phyloP scores from a whole-genome alignment of 805 yeast species.

The Wickerhamomyces chaumierensis region DNA sequence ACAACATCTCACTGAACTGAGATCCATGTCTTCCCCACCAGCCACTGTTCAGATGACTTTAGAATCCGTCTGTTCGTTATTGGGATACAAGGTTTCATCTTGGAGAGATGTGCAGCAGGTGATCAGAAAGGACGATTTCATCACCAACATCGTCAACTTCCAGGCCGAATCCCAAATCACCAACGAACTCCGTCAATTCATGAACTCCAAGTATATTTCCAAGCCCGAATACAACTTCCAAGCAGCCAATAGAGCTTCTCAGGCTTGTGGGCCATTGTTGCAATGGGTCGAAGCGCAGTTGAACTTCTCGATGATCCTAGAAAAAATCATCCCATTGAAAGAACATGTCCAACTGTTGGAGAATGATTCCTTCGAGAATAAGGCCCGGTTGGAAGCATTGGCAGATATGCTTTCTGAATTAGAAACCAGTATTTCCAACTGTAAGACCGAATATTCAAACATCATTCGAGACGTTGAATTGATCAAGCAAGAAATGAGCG shows the following conservation, averaged over 20 bases:
- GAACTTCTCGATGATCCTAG: constrained; percentile 60
- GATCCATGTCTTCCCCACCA: constrained; percentile 89
- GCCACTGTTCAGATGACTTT: constrained; percentile 72
- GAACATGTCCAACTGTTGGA: constrained; percentile 55
- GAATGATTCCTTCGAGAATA: constrained; percentile 45
- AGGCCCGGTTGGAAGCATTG: constrained; percentile 62
- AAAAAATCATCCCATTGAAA: constrained; percentile 62
- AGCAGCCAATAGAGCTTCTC: constrained; percentile 77
- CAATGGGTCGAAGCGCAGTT: constrained; percentile 89
- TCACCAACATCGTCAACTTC: constrained; percentile 67
- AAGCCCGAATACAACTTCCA: constrained; percentile 58
- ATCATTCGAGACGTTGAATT: constrained; percentile 72
- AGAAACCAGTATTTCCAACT: constrained; percentile 53
- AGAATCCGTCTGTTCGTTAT: constrained; percentile 78
- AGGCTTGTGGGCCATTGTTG: constrained; percentile 86
- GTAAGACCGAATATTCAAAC: constrained; percentile 56
- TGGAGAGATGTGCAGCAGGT: constrained; percentile 82
- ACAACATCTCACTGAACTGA: constrained; percentile 78
- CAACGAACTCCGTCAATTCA: constrained; percentile 35
- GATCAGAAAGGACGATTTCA: constrained; percentile 82
- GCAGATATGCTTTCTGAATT: constrained; percentile 73
- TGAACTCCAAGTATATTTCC: constrained; percentile 52
- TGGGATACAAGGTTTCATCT: constrained; percentile 51
- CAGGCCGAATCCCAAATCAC: constrained; percentile 52
- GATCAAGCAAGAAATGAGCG: constrained; percentile 58